Base-by-base conservation (phyloP, 1,284 basidiomycete genomes). In the Irpex sp. region DNA sequence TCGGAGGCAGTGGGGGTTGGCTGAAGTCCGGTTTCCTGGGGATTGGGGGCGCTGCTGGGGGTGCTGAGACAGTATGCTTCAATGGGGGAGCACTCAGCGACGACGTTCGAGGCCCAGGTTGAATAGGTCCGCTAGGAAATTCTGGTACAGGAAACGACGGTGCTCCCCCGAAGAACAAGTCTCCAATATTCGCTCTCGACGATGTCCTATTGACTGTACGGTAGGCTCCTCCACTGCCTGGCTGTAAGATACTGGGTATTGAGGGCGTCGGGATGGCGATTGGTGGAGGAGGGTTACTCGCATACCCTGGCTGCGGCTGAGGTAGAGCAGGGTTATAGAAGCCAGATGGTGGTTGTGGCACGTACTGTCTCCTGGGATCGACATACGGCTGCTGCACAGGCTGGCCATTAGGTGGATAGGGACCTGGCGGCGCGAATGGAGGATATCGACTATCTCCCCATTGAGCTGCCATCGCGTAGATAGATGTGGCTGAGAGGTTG, bases 31-130 rank as follows among this genome's bases (percentile, higher is more conserved):
- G 78, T 44, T 64, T 64, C n/a, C 57, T 48, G 9, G 64, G 64
- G 9, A 64, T 52, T 74, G 78, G 62, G 70, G 73, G 52, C 74
- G 78, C 7, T 64, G 70, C 49, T 63, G 68, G 36, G 74, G 78
- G 9, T 65, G 68, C 44, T 67, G 52, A 60, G 11, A 65, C 49
- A 36, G 63, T 49, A 47, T 62, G 58, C 13, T 55, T 62, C 11
- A 65, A 56, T 48, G 57, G 64, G n/a, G 61, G 58, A 17, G 62
- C 44, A 37, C n/a, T 37, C n/a, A 19, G n/a, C 26, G 40, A 9
- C 51, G 61, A 61, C 8, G 38, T 44, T 4, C 56, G 54, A 40
- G 40, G 8, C 40, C 26, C 26, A 26, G 40, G 40, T 44, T 44
- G 40, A 8, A 15, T 44, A 44, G 40, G 40, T n/a, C 57, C 19